These are phyloP conservation scores for Aspergillus diversus DNA, from an alignment of 495 filamentous ascomycete species.

Conservation along the genomic window DNA sequence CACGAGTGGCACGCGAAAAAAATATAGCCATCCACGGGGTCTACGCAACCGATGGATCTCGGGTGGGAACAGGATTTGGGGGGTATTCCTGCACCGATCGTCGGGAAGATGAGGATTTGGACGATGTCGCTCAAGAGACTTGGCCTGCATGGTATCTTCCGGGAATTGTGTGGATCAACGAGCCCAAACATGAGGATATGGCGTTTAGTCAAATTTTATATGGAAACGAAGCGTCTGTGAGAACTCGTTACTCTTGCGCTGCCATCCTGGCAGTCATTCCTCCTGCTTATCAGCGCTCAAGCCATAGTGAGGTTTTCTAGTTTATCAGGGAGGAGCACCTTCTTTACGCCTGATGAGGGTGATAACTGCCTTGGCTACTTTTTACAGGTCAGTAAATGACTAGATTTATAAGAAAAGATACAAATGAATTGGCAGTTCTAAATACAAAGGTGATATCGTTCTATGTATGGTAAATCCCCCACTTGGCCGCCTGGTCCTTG, in stretches of 20 bases:
- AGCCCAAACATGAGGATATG: slow-evolving; percentile 21
- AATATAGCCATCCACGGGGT: too few relatives aligned
- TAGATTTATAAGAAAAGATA: too few relatives aligned
- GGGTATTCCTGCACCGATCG: background rate
- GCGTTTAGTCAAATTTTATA: slow-evolving; percentile 23
- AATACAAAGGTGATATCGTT: too few relatives aligned
- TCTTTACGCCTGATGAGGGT: too few relatives aligned
- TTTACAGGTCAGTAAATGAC: too few relatives aligned
- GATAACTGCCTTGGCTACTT: too few relatives aligned
- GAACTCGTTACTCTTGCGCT: slow-evolving; percentile 21
- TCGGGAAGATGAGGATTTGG: background rate
- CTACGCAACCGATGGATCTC: too few relatives aligned
- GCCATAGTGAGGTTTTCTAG: too few relatives aligned
- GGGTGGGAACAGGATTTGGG: too few relatives aligned
- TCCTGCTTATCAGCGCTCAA: slow-evolving; percentile 8
- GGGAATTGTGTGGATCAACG: slow-evolving; percentile 22
- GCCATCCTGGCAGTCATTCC: slow-evolving; percentile 27
- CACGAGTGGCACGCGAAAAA: too few relatives aligned
- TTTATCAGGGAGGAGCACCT: too few relatives aligned
- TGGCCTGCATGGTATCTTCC: slow-evolving; percentile 9
- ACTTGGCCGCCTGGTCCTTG: slow-evolving; percentile 12
- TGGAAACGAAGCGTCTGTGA: slow-evolving; percentile 23
- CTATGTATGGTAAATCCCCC: slow-evolving; percentile 16
- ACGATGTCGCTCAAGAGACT: background rate
- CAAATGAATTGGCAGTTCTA: too few relatives aligned